Evolutionary conservation across 106 monocot genomes (phyloP).

Genomic region (Dioscorea dumetorum): DNA sequence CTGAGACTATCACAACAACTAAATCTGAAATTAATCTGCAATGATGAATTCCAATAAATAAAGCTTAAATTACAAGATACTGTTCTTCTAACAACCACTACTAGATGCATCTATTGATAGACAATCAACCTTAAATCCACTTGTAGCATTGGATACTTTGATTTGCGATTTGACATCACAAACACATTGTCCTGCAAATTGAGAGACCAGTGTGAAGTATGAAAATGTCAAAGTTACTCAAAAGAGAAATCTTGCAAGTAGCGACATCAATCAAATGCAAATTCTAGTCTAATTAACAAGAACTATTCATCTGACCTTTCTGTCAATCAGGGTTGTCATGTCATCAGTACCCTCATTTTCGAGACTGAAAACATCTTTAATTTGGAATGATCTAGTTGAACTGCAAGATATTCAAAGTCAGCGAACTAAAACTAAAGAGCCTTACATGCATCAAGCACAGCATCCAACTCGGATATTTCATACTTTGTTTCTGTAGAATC

Average conservation of each 20-base stretch:
- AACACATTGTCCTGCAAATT: conserved; percentile 78
- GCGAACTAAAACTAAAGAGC: neutral
- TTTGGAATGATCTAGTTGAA: conserved; percentile 65
- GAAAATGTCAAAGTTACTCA: too few relatives aligned
- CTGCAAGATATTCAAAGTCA: conserved; percentile 26
- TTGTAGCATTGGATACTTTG: conserved; percentile 96
- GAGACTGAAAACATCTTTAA: conserved; percentile 72
- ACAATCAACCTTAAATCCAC: conserved; percentile 75
- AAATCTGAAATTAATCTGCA: conserved; percentile 96
- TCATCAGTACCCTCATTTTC: conserved; percentile 91
- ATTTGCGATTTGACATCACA: conserved; percentile 96
- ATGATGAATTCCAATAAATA: neutral
- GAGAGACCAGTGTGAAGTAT: conserved; percentile 1
- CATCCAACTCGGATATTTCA: conserved; percentile 5
- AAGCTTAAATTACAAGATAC: neutral
- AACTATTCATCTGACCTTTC: conserved; percentile 45
- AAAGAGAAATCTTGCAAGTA: too few relatives aligned
- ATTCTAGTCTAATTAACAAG: neutral
- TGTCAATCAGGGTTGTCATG: conserved; percentile 84
- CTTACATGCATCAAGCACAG: neutral
- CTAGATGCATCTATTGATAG: too few relatives aligned
- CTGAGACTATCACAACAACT: conserved; percentile 97
- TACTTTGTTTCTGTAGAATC: conserved; percentile 61
- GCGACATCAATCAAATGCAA: too few relatives aligned
- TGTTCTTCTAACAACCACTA: too few relatives aligned